A percentile compares a stretch with the other conserved stretches of the same genome.
These are phyloP conservation scores for Trematosphaeria pertusa DNA, from an alignment of 2,329 filamentous ascomycete genomes.

Conservation along the genomic window DNA sequence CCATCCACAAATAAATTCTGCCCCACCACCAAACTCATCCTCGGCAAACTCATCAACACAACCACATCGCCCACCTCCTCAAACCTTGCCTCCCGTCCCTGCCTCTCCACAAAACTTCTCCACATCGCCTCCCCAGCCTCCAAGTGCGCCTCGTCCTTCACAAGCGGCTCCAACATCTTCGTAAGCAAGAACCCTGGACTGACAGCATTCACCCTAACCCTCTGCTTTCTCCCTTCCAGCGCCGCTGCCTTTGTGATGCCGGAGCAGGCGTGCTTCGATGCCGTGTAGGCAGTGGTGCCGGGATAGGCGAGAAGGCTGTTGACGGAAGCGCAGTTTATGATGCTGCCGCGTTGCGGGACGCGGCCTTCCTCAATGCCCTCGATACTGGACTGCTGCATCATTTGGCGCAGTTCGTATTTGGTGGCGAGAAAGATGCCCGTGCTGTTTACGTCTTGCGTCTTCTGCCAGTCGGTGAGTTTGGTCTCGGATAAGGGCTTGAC, in stretches of 20 bases:
- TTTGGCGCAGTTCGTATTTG: too few relatives aligned
- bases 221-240: constrained; percentile 21
- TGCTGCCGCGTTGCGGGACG: constrained; percentile 16
- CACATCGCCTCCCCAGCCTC: constrained; percentile 7
- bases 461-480: constrained; percentile 49
- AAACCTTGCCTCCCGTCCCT: constrained; percentile 16
- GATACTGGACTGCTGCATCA: too few relatives aligned
- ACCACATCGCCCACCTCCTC: constrained; percentile 25
- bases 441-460: constrained; percentile 48
- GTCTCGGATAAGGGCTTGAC: constrained; percentile 53
- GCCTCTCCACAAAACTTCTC: constrained; percentile 13
- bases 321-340: constrained; percentile 26
- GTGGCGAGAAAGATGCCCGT: constrained; percentile 51
- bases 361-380: too few relatives aligned
- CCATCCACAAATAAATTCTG: constrained; percentile 21
- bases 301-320: constrained; percentile 16
- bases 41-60: constrained; percentile 20
- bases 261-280: constrained; percentile 39
- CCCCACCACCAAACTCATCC: constrained; percentile 24
- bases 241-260: constrained; percentile 40
- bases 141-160: not conserved
- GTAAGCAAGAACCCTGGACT: constrained; percentile 18
- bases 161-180: constrained; percentile 9
- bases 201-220: constrained; percentile 21
- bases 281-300: constrained; percentile 26